phyloP scores from a whole-genome alignment of 257 asterid genomes.

The Plectranthus barbatus region DNA sequence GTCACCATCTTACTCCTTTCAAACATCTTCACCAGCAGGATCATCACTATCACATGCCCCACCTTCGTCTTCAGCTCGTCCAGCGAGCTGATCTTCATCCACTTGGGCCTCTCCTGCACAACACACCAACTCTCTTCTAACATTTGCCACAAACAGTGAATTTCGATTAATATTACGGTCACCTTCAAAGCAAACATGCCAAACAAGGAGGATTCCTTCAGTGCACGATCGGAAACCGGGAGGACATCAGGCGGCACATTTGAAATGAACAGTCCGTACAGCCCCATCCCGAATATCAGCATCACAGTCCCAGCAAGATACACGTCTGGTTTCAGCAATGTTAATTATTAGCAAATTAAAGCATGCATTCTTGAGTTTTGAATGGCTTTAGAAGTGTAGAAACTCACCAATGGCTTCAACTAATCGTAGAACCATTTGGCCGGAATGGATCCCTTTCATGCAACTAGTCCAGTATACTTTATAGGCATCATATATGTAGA shows the following conservation, averaged over 20 bases:
- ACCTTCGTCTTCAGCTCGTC: slow-evolving; percentile 90
- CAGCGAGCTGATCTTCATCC: slow-evolving; percentile 93
- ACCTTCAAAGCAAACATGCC: slow-evolving; percentile 29
- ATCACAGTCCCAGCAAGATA: slow-evolving; percentile 86
- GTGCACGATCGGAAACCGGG: slow-evolving; percentile 59
- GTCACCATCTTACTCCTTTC: slow-evolving; percentile 96
- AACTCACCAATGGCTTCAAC: slow-evolving; percentile 95
- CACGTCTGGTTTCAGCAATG: slow-evolving; percentile 4
- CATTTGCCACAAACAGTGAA: too few relatives aligned
- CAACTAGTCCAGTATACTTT: slow-evolving; percentile 87
- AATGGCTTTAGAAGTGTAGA: too few relatives aligned
- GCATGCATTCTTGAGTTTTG: neutral
- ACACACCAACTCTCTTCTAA: too few relatives aligned
- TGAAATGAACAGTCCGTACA: slow-evolving; percentile 80
- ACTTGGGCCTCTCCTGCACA: slow-evolving; percentile 88
- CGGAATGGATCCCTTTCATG: slow-evolving; percentile 76
- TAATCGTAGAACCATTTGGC: slow-evolving; percentile 78
- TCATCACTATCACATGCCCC: slow-evolving; percentile 94
- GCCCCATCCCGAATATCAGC: slow-evolving; percentile 94
- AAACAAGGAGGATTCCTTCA: slow-evolving; percentile 78
- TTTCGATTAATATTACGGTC: too few relatives aligned
- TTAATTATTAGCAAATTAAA: too few relatives aligned
- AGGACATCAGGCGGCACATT: slow-evolving; percentile 44
- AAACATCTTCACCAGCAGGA: slow-evolving; percentile 92
- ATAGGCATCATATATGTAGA: slow-evolving; percentile 80